Evolutionary conservation across 192 early-diverging fungal genomes (phyloP), one percentile per base, ranked within the genome.

Genomic region (Hyaloraphidium curvatum): DNA sequence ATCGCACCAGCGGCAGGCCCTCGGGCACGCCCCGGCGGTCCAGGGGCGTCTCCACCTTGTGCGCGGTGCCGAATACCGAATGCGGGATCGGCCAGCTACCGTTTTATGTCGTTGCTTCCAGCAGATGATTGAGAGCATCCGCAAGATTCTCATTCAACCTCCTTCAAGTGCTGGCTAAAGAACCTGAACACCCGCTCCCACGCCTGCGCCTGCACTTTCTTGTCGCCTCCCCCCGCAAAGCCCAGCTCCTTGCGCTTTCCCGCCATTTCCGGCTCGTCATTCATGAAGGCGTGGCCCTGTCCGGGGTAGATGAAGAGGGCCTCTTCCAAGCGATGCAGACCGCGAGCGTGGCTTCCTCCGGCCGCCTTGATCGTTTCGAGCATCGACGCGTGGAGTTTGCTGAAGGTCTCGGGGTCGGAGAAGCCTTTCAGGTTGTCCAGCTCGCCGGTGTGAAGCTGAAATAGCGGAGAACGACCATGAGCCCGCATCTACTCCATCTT

Each of bases 271-370:
- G 40, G 31, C 51, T 67, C 65, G 27, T 67, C 58, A 29, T 67
- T 67, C 52, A 67, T 57, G 30, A 67, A 67, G 16, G 62, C 65
- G 21, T 67, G 65, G 1, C 62, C 65, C 41, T 64, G 56, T 22
- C 51, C 51, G 51, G 63, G 62, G 54, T 67, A 67, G 23, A 55
- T 37, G 28, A 53, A 60, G 17, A 67, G 56, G 16, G 27, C 7
- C 13, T 48, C 48, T 28, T 63, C 53, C 11, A 22, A 31, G 13
- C 58, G 30, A 55, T 37, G 14, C 23, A 56, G 33, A 54, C 43
- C 16, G 31, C 17, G 13, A 67, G 30, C 11, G 54, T 30, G 2
- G 19, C 31, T 30, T 59, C 65, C 28, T 63, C 29, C 2, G 53
- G 31, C 16, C 60, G 48, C 16, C 30, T 60, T 62, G 52, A 56